Conservation (phyloP, 2,329 filamentous ascomycete species). For the Phialophora chinensis region DNA sequence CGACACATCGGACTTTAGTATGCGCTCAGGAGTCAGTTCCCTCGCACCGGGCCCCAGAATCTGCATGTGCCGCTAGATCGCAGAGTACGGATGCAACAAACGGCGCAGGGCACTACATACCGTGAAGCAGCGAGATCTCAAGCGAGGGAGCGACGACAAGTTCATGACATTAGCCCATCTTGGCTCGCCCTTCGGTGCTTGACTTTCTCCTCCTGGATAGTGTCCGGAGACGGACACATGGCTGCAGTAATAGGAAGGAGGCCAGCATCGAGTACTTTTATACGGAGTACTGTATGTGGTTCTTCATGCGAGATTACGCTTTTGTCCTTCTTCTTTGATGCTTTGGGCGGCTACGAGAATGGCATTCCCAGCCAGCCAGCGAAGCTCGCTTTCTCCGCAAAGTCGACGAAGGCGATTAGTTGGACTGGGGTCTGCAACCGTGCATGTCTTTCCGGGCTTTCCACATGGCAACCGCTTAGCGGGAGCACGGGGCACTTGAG, state of each 20-base stretch:
- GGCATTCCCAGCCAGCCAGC: background rate
- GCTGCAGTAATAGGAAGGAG: no score
- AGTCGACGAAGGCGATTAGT: background rate
- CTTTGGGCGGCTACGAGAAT: no score
- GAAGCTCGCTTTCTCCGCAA: background rate
- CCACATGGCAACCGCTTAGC: background rate
- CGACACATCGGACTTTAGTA: background rate
- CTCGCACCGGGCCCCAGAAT: background rate
- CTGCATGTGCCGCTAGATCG: background rate
- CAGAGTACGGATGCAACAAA: background rate
- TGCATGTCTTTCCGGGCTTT: background rate
- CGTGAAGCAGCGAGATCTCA: background rate
- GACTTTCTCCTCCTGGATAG: background rate
- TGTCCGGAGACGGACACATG: background rate
- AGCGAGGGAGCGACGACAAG: background rate
- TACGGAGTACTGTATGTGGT: no score
- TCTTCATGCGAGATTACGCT: no score
- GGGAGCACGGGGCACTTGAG: background rate
- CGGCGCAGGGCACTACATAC: background rate
- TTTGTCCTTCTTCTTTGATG: no score
- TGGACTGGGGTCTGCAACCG: background rate
- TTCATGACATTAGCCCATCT: background rate
- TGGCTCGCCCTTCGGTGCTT: conserved; percentile 7
- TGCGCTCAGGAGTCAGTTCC: background rate
- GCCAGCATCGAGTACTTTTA: no score